A percentile compares a stretch with the other conserved stretches of the same genome.
Conservation (phyloP, 2,329 filamentous ascomycete species). For the Pleoardoris graminearum region DNA sequence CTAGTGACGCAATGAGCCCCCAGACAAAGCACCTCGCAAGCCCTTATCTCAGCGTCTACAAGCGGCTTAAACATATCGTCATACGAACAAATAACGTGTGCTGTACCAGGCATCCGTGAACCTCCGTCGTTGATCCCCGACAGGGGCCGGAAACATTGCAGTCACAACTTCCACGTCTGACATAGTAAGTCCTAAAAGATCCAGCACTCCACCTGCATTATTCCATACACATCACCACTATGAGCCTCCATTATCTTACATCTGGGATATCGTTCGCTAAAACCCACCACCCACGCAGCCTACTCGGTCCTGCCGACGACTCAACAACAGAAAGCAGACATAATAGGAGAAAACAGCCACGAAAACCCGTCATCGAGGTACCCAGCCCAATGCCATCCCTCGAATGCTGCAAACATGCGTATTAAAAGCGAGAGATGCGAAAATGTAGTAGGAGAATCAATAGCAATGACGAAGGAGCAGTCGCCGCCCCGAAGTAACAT, state of each 20-base stretch:
- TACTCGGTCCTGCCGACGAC: slow-evolving; percentile 25
- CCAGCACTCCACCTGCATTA: background rate
- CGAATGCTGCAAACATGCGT: slow-evolving; percentile 23
- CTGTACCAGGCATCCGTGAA: background rate
- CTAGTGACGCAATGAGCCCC: background rate
- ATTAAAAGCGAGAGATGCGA: slow-evolving; percentile 29
- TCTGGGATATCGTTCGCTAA: slow-evolving; percentile 7
- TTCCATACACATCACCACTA: slow-evolving; percentile 1
- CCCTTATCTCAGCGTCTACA: background rate
- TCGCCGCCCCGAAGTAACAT: background rate
- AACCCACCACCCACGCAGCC: background rate
- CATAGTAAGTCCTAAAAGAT: too few relatives aligned
- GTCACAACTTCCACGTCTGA: too few relatives aligned
- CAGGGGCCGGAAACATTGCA: too few relatives aligned
- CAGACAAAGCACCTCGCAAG: slow-evolving; percentile 2
- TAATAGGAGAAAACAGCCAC: background rate
- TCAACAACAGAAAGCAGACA: slow-evolving; percentile 9
- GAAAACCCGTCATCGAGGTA: slow-evolving; percentile 16
- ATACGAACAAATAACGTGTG: background rate
- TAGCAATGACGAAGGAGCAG: slow-evolving; percentile 13
- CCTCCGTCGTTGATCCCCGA: background rate
- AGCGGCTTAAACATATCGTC: background rate
- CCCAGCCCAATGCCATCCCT: slow-evolving; percentile 19
- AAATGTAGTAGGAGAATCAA: slow-evolving; percentile 14
- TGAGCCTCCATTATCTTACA: slow-evolving; percentile 2